Evolutionary conservation across 73 alveolate genomes (phyloP), one percentile per base, ranked within the genome.

Genomic region (Loxodes magnus): DNA sequence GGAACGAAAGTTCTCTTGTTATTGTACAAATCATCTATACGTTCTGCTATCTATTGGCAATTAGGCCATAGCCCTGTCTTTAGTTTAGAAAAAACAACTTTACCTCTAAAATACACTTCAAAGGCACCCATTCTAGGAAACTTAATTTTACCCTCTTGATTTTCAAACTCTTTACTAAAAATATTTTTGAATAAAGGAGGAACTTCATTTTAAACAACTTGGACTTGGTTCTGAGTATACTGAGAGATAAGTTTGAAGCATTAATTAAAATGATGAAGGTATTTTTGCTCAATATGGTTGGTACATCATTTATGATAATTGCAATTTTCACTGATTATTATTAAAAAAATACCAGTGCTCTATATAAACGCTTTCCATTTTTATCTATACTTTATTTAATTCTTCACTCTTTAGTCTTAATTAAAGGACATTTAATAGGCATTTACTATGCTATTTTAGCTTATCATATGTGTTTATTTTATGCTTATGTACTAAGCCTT

Each of bases 81-180:
- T 1, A 65, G 62, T 39, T 65, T 65, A 2, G 79, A 65, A 29
- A 54, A 65, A 20, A 65, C 22, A 17, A 37, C 61, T 19, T 54
- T 37, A 21, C 31, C 24, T 14, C 57, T 5, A 20, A 24, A 56
- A 35, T 65, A 54, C 10, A 65, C 79, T 56, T 65, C 79, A 21
- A 65, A 65, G 5, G 79, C 58, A 3, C 79, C 79, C 28, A 65
- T 59, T 24, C 79, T 26, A 34, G 79, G 79, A 21, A 65, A 65
- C 7, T 14, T 12, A 46, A 10, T 17, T 14, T 55, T 52, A 4
- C 38, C 34, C 24, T 56, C 64, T 16, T 52, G 53, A 10, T 42
- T 41, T 22, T 50, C 17, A 14, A 17, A 31, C 5, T 41, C 2
- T 27, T n/a, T 3, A 16, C n/a, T 5, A 29, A 3, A 9, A n/a